A percentile compares a stretch with the other conserved stretches of the same genome.
Evolutionary conservation across 768 basidiomycete genomes (phyloP).

Genomic region (Brasilioporus rufonigricans): DNA sequence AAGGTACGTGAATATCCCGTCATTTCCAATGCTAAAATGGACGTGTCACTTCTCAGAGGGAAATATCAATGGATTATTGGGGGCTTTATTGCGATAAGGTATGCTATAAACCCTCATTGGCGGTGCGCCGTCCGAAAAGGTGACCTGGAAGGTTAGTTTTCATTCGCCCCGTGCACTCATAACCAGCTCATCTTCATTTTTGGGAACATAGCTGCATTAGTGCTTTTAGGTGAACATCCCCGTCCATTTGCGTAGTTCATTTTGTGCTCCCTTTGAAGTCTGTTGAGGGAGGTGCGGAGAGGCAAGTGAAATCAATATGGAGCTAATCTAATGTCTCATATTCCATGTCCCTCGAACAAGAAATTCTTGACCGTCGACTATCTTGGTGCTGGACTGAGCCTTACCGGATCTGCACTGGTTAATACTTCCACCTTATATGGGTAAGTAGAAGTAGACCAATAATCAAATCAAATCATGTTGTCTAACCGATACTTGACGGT

Average conservation of each 20-base stretch:
- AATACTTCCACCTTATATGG: conserved; percentile 1
- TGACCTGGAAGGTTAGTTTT: background rate
- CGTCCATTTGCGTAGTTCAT: background rate
- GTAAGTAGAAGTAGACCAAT: background rate
- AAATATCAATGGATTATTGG: background rate
- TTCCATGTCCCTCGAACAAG: background rate
- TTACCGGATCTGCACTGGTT: background rate
- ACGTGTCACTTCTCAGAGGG: background rate
- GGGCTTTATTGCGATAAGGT: background rate
- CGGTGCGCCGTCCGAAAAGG: background rate
- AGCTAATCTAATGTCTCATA: background rate
- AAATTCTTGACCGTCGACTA: background rate
- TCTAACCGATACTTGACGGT: background rate
- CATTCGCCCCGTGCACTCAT: background rate
- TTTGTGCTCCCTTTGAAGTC: background rate
- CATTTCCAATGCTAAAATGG: background rate
- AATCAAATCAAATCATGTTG: background rate
- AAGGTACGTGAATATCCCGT: background rate
- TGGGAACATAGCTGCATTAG: background rate
- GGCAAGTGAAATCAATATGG: background rate
- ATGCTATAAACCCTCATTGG: background rate
- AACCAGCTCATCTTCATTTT: background rate
- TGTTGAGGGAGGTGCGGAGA: background rate
- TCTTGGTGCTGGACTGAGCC: background rate
- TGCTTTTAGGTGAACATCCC: background rate